Conservation (phyloP, 306 rosid genomes). For the Rubus parviflorus region DNA sequence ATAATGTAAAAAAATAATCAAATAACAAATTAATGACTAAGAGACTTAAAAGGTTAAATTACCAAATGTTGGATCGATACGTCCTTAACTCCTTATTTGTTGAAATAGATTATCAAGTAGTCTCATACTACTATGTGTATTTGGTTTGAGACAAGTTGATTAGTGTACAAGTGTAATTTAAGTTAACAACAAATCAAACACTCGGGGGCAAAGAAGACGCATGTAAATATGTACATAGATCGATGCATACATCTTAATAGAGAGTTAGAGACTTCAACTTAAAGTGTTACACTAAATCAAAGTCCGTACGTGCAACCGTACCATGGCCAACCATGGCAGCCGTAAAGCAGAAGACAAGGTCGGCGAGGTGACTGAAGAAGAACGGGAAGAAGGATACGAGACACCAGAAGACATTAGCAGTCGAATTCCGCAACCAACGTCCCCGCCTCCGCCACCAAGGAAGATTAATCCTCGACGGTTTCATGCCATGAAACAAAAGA, state of each 20-base stretch:
- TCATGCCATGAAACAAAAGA: background rate
- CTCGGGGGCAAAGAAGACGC: background rate
- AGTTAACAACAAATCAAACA: background rate
- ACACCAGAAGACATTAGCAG: background rate
- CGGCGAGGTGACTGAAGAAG: background rate
- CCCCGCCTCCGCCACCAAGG: background rate
- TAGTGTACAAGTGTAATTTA: background rate
- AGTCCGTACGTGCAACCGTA: background rate
- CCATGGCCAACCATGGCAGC: background rate
- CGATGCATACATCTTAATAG: background rate
- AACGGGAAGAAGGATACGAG: background rate
- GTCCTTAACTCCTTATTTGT: no score
- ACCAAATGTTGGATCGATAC: no score
- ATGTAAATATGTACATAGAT: background rate
- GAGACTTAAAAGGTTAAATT: no score
- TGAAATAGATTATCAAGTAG: no score
- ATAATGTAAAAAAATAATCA: no score
- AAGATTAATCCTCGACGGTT: background rate
- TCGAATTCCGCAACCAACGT: background rate
- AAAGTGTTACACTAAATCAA: background rate
- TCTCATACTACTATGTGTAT: no score
- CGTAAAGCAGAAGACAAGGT: background rate
- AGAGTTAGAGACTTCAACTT: background rate
- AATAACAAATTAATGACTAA: no score
- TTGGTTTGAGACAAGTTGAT: background rate